A percentile compares a stretch with the other conserved stretches of the same genome.
Conservation (phyloP, 1,284 basidiomycete genomes). For the Bondarzewia mesenterica region DNA sequence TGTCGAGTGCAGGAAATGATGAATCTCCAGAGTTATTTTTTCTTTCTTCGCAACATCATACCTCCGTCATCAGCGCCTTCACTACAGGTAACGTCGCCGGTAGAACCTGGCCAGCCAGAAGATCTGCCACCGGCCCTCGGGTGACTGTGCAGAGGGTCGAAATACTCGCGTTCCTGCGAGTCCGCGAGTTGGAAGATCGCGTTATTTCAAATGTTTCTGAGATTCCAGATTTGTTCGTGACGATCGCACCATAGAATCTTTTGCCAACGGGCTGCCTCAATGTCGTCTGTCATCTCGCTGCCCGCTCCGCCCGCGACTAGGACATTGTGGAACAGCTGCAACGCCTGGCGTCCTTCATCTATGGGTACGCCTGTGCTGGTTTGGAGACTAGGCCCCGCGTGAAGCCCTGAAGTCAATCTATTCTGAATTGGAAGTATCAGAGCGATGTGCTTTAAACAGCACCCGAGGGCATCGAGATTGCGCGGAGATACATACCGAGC, state of each 20-base stretch:
- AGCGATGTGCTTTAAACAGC: no score
- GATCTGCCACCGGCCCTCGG: slow-evolving; percentile 27
- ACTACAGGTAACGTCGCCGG: slow-evolving; percentile 25
- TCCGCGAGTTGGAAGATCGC: slow-evolving; percentile 1
- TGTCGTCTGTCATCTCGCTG: slow-evolving; percentile 25
- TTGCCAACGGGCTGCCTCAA: slow-evolving; percentile 34
- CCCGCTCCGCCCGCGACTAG: slow-evolving; percentile 27
- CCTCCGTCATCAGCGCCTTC: slow-evolving; percentile 25
- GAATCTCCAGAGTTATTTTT: neutral
- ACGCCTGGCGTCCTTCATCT: slow-evolving; percentile 15
- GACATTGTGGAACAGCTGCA: slow-evolving; percentile 24
- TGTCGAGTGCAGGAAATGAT: neutral
- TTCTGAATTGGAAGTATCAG: slow-evolving; percentile 15
- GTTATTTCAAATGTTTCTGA: neutral
- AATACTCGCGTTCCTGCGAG: slow-evolving; percentile 27
- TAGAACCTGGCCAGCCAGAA: slow-evolving; percentile 16
- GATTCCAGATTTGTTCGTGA: neutral
- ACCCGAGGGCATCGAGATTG: neutral
- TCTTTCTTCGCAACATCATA: slow-evolving; percentile 1
- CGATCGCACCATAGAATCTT: slow-evolving; percentile 32
- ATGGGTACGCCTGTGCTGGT: slow-evolving; percentile 11
- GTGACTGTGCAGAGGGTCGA: slow-evolving; percentile 31
- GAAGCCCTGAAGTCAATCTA: slow-evolving; percentile 26
- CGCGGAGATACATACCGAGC: slow-evolving; percentile 14
- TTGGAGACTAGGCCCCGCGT: slow-evolving; percentile 12